Evolutionary conservation across 176 grass and related monocot species (phyloP).

Genomic region (Triticum dicoccoides): DNA sequence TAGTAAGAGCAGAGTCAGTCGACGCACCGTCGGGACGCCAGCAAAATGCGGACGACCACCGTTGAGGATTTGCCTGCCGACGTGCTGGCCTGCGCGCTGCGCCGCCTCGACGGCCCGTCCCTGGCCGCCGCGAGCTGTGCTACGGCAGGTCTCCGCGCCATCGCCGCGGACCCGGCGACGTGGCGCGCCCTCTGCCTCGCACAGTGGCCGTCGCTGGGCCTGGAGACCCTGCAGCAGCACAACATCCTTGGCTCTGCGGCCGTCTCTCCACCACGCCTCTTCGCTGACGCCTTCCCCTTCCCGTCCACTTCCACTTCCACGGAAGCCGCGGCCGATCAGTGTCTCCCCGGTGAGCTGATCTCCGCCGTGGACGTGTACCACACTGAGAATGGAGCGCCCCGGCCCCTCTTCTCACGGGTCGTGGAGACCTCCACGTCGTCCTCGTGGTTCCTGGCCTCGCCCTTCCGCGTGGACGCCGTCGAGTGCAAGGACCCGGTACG

Average conservation of each 20-base stretch:
- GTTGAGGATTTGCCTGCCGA: slow-evolving; percentile 57
- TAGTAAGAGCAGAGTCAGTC: background rate
- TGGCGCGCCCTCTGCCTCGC: slow-evolving; percentile 66
- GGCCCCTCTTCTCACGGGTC: slow-evolving; percentile 24
- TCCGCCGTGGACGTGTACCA: slow-evolving; percentile 49
- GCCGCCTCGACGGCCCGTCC: slow-evolving; percentile 51
- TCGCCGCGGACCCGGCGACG: slow-evolving; percentile 39
- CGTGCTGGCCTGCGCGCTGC: slow-evolving; percentile 44
- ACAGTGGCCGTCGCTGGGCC: slow-evolving; percentile 40
- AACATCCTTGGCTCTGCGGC: background rate
- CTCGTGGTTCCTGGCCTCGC: slow-evolving; percentile 50
- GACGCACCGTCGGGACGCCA: background rate
- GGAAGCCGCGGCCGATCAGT: background rate
- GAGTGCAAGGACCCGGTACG: slow-evolving; percentile 1
- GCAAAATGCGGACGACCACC: background rate
- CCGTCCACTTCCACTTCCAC: background rate
- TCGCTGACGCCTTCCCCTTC: slow-evolving; percentile 55
- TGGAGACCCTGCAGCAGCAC: background rate
- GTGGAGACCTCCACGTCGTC: slow-evolving; percentile 36
- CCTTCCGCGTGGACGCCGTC: slow-evolving; percentile 56
- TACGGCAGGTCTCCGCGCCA: slow-evolving; percentile 20
- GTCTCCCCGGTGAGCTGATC: slow-evolving; percentile 35
- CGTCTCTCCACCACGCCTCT: slow-evolving; percentile 34
- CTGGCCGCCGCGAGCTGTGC: slow-evolving; percentile 56
- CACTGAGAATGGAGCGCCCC: background rate